Evolutionary conservation across 2,329 filamentous ascomycete species (phyloP).

Genomic region (Rugonectria rugulosa): DNA sequence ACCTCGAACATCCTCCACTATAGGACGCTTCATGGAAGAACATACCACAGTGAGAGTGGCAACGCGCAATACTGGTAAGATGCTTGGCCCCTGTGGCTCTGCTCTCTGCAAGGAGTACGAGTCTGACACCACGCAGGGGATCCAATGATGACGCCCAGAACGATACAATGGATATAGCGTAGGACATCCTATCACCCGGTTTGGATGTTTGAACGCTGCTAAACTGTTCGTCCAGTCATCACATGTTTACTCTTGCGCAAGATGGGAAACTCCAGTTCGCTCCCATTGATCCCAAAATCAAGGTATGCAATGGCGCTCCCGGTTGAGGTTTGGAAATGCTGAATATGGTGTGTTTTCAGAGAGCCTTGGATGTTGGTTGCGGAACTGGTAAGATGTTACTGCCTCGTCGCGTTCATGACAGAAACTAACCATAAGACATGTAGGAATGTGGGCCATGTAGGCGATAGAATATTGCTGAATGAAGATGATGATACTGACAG

Average conservation of each 20-base stretch:
- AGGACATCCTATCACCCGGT: not conserved
- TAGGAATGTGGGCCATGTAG: slow-evolving; percentile 25
- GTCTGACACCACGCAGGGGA: slow-evolving; percentile 9
- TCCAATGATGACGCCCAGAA: slow-evolving; percentile 43
- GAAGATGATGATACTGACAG: too few species aligned
- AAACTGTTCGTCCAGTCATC: slow-evolving; percentile 23
- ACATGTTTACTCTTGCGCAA: slow-evolving; percentile 60
- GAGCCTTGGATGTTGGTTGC: slow-evolving; percentile 19
- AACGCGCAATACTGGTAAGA: not conserved
- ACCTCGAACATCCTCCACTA: not conserved
- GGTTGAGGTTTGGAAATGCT: not conserved
- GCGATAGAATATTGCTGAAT: not conserved
- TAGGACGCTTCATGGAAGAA: not conserved
- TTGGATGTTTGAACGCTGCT: not conserved
- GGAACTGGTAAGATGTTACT: slow-evolving; percentile 15
- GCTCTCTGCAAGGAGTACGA: too few species aligned
- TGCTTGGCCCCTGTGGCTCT: not conserved
- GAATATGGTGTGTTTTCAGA: too few species aligned
- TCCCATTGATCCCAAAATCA: slow-evolving; percentile 5
- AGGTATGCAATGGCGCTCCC: slow-evolving; percentile 1
- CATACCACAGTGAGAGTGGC: slow-evolving; percentile 1
- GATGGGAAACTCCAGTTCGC: slow-evolving; percentile 35
- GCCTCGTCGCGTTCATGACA: not conserved
- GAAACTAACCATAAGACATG: not conserved
- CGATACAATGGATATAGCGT: slow-evolving; percentile 44